These are phyloP conservation scores for Lactarius sp. DNA, from an alignment of 768 basidiomycete species.

Conservation along the genomic window DNA sequence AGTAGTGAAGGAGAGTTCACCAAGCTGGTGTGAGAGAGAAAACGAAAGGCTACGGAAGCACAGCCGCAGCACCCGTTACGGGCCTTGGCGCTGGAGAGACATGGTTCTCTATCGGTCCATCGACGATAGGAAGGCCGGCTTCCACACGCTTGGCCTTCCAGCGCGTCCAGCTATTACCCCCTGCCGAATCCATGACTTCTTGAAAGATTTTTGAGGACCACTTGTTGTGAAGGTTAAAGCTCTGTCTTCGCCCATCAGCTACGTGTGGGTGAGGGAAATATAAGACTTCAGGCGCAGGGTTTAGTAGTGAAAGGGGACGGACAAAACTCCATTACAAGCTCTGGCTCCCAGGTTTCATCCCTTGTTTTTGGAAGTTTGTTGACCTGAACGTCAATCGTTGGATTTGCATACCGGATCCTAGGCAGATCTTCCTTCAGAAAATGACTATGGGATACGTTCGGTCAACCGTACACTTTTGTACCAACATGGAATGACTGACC, in stretches of 20 bases:
- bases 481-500: slow-evolving; percentile 39
- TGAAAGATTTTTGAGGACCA: slow-evolving; percentile 63
- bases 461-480: neutral
- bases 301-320: slow-evolving; percentile 32
- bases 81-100: neutral
- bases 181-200: slow-evolving; percentile 66
- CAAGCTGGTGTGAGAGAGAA: neutral
- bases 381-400: slow-evolving; percentile 55
- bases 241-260: slow-evolving; percentile 49
- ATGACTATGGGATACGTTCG: slow-evolving; percentile 42
- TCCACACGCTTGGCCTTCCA: slow-evolving; percentile 46
- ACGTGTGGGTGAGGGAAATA: neutral
- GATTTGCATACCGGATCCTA: slow-evolving; percentile 73
- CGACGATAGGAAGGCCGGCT: slow-evolving; percentile 45
- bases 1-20: neutral
- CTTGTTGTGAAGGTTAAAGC: slow-evolving; percentile 56
- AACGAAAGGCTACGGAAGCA: slow-evolving; percentile 19
- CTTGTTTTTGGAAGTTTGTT: slow-evolving; percentile 48
- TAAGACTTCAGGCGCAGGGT: neutral
- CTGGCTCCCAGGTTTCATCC: slow-evolving; percentile 54
- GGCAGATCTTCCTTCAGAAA: slow-evolving; percentile 78
- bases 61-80: slow-evolving; percentile 25
- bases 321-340: slow-evolving; percentile 62
- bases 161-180: slow-evolving; percentile 53
- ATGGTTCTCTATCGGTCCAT: slow-evolving; percentile 22